A percentile compares a stretch with the other conserved stretches of the same genome.
phyloP scores from a whole-genome alignment of 257 asterid genomes.

The Nicotiana tomentosiformis region DNA sequence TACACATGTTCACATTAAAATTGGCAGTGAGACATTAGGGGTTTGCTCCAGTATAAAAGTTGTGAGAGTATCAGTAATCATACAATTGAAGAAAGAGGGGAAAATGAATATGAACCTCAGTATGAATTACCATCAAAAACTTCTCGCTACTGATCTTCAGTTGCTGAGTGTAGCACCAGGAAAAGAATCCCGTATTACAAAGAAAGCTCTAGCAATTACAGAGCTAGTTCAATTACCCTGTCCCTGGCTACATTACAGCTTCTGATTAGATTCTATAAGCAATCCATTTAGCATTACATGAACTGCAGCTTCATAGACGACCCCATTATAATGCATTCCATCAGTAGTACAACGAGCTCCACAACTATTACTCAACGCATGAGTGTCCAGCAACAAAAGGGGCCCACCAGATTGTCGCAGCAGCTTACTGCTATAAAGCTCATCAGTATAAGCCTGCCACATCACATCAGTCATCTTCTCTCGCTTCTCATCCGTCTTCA shows the following conservation, averaged over 20 bases:
- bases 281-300: slow-evolving; percentile 82
- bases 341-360: slow-evolving; percentile 70
- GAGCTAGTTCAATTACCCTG: neutral
- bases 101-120: slow-evolving; percentile 13
- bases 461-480: slow-evolving; percentile 52
- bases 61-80: slow-evolving; percentile 28
- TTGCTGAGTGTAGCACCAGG: slow-evolving; percentile 15
- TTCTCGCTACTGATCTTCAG: slow-evolving; percentile 20
- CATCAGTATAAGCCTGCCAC: slow-evolving; percentile 44
- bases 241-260: slow-evolving; percentile 25
- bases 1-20: slow-evolving; percentile 43
- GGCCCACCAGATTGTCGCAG: slow-evolving; percentile 66
- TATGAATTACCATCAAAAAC: slow-evolving; percentile 22
- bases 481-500: slow-evolving; percentile 73
- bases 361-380: slow-evolving; percentile 49
- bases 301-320: slow-evolving; percentile 68
- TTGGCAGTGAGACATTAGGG: slow-evolving; percentile 24
- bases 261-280: slow-evolving; percentile 87
- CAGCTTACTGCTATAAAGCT: slow-evolving; percentile 50
- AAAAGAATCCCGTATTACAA: slow-evolving; percentile 7
- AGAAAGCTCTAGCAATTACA: slow-evolving; percentile 9
- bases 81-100: slow-evolving; percentile 23
- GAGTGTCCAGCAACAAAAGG: slow-evolving; percentile 59
- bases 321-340: slow-evolving; percentile 85
- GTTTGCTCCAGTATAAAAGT: slow-evolving; percentile 31